Conservation (phyloP, 768 basidiomycete genomes). For the Kockovaella imperatae region DNA sequence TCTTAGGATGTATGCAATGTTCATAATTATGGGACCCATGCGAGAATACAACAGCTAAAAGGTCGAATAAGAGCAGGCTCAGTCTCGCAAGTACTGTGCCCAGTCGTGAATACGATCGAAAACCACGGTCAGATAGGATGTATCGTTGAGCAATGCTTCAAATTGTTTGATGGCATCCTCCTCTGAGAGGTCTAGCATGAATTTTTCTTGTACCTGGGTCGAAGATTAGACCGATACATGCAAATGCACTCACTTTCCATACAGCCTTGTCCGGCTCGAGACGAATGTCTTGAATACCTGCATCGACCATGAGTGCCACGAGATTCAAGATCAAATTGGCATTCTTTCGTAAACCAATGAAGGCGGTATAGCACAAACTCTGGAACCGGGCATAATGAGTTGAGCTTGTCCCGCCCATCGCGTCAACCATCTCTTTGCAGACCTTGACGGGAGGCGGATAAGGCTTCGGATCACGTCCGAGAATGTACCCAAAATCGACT, state of each 20-base stretch:
- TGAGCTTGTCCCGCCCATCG: conserved; percentile 94
- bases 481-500: conserved; percentile 98
- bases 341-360: conserved; percentile 89
- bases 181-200: conserved; percentile 84
- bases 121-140: conserved; percentile 84
- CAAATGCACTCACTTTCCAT: conserved; percentile 44
- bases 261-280: conserved; percentile 52
- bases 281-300: conserved; percentile 95
- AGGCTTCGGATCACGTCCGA: conserved; percentile 94
- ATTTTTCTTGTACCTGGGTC: conserved; percentile 85
- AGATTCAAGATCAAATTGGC: conserved; percentile 95
- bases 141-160: conserved; percentile 85
- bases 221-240: neutral
- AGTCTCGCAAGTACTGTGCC: conserved; percentile 39
- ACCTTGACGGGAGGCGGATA: conserved; percentile 97
- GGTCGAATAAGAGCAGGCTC: too few species aligned
- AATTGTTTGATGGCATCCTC: conserved; percentile 98
- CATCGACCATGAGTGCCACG: conserved; percentile 93
- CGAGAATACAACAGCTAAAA: too few species aligned
- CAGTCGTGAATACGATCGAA: conserved; percentile 76
- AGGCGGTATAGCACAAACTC: conserved; percentile 93
- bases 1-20: too few species aligned
- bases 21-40: too few species aligned
- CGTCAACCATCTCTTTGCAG: conserved; percentile 99
- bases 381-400: conserved; percentile 96